Evolutionary conservation across 495 filamentous ascomycete genomes (phyloP).

Genomic region (Delitschia confertaspora): DNA sequence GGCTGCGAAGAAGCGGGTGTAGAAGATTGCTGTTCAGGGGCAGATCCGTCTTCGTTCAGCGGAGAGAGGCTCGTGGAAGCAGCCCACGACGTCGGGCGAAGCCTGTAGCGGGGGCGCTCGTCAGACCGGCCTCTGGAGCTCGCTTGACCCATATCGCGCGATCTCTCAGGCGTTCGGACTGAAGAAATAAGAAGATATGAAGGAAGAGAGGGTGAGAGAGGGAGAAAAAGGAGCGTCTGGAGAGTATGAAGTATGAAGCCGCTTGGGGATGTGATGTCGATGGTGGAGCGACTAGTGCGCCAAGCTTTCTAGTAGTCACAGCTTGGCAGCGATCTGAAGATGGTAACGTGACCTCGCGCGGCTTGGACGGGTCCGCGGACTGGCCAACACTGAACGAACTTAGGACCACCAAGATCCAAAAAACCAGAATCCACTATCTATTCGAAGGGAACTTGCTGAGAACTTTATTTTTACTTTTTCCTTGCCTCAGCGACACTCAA

Average conservation of each 20-base stretch:
- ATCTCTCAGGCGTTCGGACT: slow-evolving; percentile 6
- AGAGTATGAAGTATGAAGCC: not conserved
- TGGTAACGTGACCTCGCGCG: no score
- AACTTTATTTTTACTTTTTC: no score
- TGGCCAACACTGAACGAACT: no score
- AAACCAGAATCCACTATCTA: no score
- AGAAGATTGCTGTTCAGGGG: slow-evolving; percentile 13
- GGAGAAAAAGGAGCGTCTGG: not conserved
- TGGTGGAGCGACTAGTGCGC: no score
- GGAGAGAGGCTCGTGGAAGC: slow-evolving; percentile 6
- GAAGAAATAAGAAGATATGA: slow-evolving; percentile 1
- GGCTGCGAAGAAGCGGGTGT: slow-evolving; percentile 1
- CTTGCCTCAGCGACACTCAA: no score
- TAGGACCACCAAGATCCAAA: no score
- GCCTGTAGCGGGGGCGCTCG: slow-evolving; percentile 4
- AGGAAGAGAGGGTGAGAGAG: slow-evolving; percentile 3
- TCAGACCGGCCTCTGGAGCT: slow-evolving; percentile 22
- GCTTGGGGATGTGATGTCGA: slow-evolving; percentile 1
- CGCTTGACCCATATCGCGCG: slow-evolving; percentile 21
- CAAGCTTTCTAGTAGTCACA: no score
- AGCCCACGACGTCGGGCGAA: slow-evolving; percentile 23
- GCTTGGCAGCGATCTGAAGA: no score
- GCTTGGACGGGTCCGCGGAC: no score
- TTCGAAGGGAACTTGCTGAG: no score
- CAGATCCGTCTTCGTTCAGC: not conserved